Base-by-base conservation (phyloP, 2,329 filamentous ascomycete genomes). In the Beauveria asiatica region DNA sequence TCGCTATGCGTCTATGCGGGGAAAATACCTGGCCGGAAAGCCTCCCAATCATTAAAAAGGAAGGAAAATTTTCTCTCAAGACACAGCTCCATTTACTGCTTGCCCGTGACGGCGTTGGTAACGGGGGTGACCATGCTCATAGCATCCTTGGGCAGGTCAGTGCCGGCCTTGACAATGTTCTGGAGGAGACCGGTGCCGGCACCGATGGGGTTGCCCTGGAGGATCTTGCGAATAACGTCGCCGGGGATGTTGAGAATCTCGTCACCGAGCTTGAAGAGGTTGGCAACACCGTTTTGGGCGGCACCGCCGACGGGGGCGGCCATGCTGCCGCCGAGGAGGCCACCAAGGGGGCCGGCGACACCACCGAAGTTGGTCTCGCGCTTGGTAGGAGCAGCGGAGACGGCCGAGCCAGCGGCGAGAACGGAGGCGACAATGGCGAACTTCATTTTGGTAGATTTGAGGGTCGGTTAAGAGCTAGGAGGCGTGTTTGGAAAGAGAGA, bases 241-340 rank as follows among this genome's bases (percentile, higher is more conserved):
- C 50, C 33, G 30, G 63, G 64, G 17, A 61, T 56, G 60, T 65
- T 65, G 41, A 65, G 62, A 10, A 64, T 16, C 9, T 21, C 52
- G 25, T 65, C 64, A 5, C 30, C 64, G 2, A 52, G 10, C 44
- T 63, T 63, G 62, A 65, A 65, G 37, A 64, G 3, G 17, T 61
- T 55, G n/a, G 63, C 59, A 3, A 59, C 25, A 13, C 44, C 49
- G 8, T 49, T 50, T 55, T 65, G 64, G 39, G 2, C 54, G n/a
- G 55, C 46, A 48, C 42, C 52, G 19, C 19, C 52, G 17, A 61
- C 23, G 27, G 27, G 6, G 5, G 37, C 21, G 17, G 44, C 19
- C 30, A 13, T 13, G 48, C 41, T 30, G 44, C 46, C 11, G 39
- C 61, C 3, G 71, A 66, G 55, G 63, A 58, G 46, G 37, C 42